Evolutionary conservation across 805 yeast genomes (phyloP).

Genomic region (Candida mattraensis): DNA sequence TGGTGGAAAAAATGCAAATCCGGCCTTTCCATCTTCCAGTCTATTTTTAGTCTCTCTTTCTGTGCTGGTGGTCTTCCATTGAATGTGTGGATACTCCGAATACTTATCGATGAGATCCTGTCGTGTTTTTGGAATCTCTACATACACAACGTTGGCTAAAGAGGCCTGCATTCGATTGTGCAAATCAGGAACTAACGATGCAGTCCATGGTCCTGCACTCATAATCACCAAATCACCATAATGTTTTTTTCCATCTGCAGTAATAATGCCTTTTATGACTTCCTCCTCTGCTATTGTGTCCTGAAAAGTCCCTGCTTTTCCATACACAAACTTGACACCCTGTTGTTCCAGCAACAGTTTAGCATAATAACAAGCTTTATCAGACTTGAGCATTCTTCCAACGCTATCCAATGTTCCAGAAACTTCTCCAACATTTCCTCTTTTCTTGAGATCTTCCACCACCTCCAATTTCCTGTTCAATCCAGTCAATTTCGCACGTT

Average conservation of each 20-base stretch:
- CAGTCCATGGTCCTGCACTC: constrained; percentile 26
- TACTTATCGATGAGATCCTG: constrained; percentile 25
- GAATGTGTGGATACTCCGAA: constrained; percentile 21
- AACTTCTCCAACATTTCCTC: constrained; percentile 9
- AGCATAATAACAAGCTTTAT: constrained; percentile 18
- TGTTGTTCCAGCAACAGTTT: constrained; percentile 14
- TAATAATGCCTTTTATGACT: constrained; percentile 23
- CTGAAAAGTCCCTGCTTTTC: constrained; percentile 17
- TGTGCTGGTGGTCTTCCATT: constrained; percentile 18
- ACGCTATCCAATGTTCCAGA: constrained; percentile 19
- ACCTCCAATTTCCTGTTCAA: constrained; percentile 16
- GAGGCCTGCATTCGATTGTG: constrained; percentile 20
- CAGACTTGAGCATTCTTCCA: constrained; percentile 23
- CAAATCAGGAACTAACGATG: constrained; percentile 17
- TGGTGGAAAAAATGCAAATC: constrained; percentile 20
- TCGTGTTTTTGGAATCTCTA: constrained; percentile 24
- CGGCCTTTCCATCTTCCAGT: constrained; percentile 17
- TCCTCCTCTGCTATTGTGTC: constrained; percentile 5
- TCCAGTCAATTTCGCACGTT: constrained; percentile 20
- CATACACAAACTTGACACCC: constrained; percentile 23
- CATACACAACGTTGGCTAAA: constrained; percentile 20
- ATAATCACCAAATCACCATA: constrained; percentile 21
- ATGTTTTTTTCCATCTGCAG: constrained; percentile 25
- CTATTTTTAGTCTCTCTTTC: constrained; percentile 15
- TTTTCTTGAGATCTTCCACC: constrained; percentile 11